These are phyloP conservation scores for Senna siamea DNA, from an alignment of 306 rosid species.

Conservation along the genomic window DNA sequence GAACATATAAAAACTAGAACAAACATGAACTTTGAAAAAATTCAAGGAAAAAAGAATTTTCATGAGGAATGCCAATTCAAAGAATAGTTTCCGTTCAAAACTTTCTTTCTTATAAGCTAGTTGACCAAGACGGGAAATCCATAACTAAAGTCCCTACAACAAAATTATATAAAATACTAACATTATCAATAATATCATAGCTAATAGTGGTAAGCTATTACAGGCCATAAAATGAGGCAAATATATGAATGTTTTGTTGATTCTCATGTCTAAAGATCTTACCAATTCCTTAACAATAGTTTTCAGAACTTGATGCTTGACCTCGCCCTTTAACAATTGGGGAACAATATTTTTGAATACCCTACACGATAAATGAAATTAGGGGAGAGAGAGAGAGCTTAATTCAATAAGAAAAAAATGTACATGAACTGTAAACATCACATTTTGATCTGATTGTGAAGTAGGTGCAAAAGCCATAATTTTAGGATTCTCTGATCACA, in stretches of 20 bases:
- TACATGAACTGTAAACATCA: slow-evolving; percentile 26
- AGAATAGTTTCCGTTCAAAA: not conserved
- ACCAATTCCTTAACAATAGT: slow-evolving; percentile 62
- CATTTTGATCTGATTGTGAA: slow-evolving; percentile 20
- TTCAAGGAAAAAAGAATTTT: not conserved
- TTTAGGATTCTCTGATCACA: slow-evolving; percentile 19
- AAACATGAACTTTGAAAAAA: not conserved
- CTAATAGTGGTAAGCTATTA: slow-evolving; percentile 6
- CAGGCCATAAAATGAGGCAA: slow-evolving; percentile 20
- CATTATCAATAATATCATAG: not conserved
- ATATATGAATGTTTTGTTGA: slow-evolving; percentile 20
- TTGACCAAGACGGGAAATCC: not conserved
- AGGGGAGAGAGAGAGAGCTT: not conserved
- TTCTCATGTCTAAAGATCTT: slow-evolving; percentile 48
- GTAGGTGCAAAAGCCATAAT: slow-evolving; percentile 14
- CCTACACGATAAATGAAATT: slow-evolving; percentile 56
- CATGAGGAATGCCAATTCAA: slow-evolving; percentile 12
- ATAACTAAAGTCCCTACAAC: slow-evolving; percentile 7
- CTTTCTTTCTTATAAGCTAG: slow-evolving; percentile 16
- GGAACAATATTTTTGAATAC: slow-evolving; percentile 82
- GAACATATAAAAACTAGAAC: not conserved
- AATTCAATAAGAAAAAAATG: slow-evolving; percentile 14
- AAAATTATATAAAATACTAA: not conserved
- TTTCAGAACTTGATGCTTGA: slow-evolving; percentile 53
- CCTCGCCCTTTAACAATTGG: slow-evolving; percentile 61